Percentiles rank a stretch among this genome's conserved stretches.
phyloP scores from a whole-genome alignment of 2,329 filamentous ascomycete species.

The Claviceps spartinae region DNA sequence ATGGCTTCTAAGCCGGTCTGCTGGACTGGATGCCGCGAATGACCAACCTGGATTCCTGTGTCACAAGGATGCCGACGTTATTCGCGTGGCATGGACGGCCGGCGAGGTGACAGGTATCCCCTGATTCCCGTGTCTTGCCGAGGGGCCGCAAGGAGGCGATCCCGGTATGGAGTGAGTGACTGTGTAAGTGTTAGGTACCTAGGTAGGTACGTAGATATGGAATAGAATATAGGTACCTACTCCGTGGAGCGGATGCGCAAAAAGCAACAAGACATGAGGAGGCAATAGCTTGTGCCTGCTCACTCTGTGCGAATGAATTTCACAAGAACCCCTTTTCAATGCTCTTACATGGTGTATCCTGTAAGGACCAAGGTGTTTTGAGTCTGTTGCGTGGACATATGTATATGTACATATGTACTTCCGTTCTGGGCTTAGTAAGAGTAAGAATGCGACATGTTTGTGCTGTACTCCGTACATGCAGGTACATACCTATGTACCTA shows the following conservation, averaged over 20 bases:
- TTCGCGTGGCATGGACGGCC: neutral
- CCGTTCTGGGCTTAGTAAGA: no score
- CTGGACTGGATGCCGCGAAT: slow-evolving; percentile 65
- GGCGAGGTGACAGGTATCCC: neutral
- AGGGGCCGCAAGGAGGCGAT: neutral
- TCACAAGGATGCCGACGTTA: neutral
- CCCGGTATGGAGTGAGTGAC: neutral
- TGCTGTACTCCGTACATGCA: no score
- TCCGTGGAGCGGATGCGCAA: no score
- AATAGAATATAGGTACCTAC: neutral
- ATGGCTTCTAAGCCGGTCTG: slow-evolving; percentile 81
- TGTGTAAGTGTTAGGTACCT: neutral
- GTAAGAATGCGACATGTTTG: no score
- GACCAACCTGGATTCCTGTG: slow-evolving; percentile 63
- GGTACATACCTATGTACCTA: no score
- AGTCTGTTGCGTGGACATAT: no score
- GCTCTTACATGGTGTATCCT: no score
- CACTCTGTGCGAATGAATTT: neutral
- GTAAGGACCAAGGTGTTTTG: no score
- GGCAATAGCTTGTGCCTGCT: neutral
- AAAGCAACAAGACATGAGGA: neutral
- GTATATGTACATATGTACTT: no score
- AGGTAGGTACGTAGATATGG: no score
- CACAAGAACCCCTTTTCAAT: no score
- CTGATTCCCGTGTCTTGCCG: neutral